Evolutionary conservation across 2,329 filamentous ascomycete species (phyloP).

Genomic region (Fusarium brachygibbosum): DNA sequence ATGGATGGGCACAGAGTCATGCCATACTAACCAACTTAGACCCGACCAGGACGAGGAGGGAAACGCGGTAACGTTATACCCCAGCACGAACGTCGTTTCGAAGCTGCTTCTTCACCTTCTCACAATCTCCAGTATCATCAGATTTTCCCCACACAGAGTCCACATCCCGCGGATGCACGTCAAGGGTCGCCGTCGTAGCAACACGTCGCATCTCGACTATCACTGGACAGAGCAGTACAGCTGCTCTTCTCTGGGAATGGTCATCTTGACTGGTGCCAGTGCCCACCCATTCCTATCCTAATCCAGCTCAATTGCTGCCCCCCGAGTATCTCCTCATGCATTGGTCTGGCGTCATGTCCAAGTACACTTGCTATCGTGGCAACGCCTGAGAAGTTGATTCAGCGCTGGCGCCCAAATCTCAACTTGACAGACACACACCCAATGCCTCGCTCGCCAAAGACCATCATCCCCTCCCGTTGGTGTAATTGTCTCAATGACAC

Average conservation of each 20-base stretch:
- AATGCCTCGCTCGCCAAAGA: slow-evolving; percentile 27
- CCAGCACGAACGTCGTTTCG: slow-evolving; percentile 42
- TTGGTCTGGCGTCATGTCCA: slow-evolving; percentile 48
- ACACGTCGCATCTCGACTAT: slow-evolving; percentile 46
- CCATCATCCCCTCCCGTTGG: slow-evolving; percentile 28
- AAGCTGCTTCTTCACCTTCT: slow-evolving; percentile 23
- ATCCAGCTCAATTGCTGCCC: slow-evolving; percentile 46
- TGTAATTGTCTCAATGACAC: slow-evolving; percentile 39
- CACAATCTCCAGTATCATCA: slow-evolving; percentile 41
- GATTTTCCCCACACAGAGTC: slow-evolving; percentile 44
- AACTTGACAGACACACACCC: slow-evolving; percentile 42
- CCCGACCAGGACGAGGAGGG: slow-evolving; percentile 26
- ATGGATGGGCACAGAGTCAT: slow-evolving; percentile 29
- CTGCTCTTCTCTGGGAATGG: slow-evolving; percentile 31
- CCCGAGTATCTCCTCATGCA: slow-evolving; percentile 40
- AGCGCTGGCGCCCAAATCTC: slow-evolving; percentile 25
- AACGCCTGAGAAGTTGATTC: slow-evolving; percentile 52
- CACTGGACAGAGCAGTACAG: slow-evolving; percentile 37
- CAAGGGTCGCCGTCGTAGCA: slow-evolving; percentile 44
- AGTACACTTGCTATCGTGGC: slow-evolving; percentile 57
- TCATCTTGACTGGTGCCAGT: slow-evolving; percentile 48
- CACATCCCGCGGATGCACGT: slow-evolving; percentile 45
- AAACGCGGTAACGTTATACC: slow-evolving; percentile 19
- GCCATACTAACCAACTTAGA: slow-evolving; percentile 1
- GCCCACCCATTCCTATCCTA: slow-evolving; percentile 43